Conservation (phyloP, 805 yeast species). For the Ogataea sp. region DNA sequence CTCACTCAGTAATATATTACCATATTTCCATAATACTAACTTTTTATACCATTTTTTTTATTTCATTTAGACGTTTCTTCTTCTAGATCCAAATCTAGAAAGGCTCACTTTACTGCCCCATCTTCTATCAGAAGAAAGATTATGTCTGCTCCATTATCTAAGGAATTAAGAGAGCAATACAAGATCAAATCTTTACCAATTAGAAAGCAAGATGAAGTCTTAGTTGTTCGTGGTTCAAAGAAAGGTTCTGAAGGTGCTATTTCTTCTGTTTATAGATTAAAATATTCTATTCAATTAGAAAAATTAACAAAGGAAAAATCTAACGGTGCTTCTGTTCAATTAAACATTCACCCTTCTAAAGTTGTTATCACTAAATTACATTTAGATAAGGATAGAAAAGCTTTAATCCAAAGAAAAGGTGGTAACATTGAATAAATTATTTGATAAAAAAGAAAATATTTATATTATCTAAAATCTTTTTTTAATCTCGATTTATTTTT, state of each 20-base stretch:
- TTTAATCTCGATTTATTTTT: neutral
- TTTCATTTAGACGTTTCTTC: constrained; percentile 80
- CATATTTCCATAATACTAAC: neutral
- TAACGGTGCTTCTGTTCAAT: constrained; percentile 94
- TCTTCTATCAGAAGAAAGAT: constrained; percentile 90
- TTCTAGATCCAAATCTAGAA: constrained; percentile 99
- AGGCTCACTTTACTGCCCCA: constrained; percentile 98
- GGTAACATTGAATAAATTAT: constrained; percentile 82
- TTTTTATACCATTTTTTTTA: neutral
- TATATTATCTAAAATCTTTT: too few species aligned
- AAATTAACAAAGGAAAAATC: constrained; percentile 97
- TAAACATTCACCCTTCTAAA: constrained; percentile 97
- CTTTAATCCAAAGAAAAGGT: constrained; percentile 94
- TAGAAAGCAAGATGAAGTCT: constrained; percentile 95
- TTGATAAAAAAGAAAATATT: too few species aligned
- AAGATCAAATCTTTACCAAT: constrained; percentile 92
- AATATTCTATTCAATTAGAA: constrained; percentile 93
- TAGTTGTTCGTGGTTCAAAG: constrained; percentile 96
- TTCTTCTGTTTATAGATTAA: constrained; percentile 97
- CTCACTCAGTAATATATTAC: too few species aligned
- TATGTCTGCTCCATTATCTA: constrained; percentile 97
- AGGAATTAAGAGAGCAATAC: constrained; percentile 97
- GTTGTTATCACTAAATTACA: constrained; percentile 97
- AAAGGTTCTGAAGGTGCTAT: constrained; percentile 99
- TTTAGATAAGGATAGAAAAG: constrained; percentile 99